phyloP scores from a whole-genome alignment of 1,284 basidiomycete genomes.

The Cutaneotrichosporon sp. region DNA sequence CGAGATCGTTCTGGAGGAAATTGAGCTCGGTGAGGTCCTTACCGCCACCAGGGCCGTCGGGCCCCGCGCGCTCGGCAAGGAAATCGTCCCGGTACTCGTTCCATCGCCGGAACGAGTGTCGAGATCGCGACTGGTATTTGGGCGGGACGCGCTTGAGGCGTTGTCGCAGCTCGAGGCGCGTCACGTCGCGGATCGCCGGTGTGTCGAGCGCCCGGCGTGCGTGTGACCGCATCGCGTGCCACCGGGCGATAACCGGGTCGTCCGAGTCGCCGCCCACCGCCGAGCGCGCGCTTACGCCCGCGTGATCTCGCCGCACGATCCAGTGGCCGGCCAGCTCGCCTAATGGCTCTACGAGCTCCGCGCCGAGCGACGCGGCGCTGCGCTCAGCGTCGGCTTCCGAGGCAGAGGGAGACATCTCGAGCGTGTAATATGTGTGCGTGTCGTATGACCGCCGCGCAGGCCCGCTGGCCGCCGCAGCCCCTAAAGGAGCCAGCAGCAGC shows the following conservation, averaged over 20 bases:
- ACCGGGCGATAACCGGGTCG: constrained; percentile 52
- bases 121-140: not conserved
- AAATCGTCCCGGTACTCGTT: not conserved
- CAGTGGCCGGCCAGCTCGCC: constrained; percentile 80
- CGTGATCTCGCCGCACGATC: constrained; percentile 61
- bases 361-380: constrained; percentile 61
- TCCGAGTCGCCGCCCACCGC: constrained; percentile 48
- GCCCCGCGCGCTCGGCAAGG: not conserved
- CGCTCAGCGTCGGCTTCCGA: constrained; percentile 49
- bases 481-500: constrained; percentile 15
- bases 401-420: constrained; percentile 52
- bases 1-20: constrained; percentile 51
- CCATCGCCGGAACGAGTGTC: constrained; percentile 2
- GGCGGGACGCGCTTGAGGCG: constrained; percentile 15
- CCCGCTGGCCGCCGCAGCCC: not conserved
- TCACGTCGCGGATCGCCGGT: constrained; percentile 44
- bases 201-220: constrained; percentile 56
- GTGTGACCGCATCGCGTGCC: constrained; percentile 45
- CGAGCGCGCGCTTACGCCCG: not conserved
- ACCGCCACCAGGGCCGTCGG: not conserved
- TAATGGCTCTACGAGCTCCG: constrained; percentile 79
- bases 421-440: constrained; percentile 67
- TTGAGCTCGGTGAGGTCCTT: constrained; percentile 54
- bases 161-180: constrained; percentile 9
- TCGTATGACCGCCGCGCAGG: constrained; percentile 52